Conservation (phyloP, 495 filamentous ascomycete genomes). For the Hyaloscypha finlandica region DNA sequence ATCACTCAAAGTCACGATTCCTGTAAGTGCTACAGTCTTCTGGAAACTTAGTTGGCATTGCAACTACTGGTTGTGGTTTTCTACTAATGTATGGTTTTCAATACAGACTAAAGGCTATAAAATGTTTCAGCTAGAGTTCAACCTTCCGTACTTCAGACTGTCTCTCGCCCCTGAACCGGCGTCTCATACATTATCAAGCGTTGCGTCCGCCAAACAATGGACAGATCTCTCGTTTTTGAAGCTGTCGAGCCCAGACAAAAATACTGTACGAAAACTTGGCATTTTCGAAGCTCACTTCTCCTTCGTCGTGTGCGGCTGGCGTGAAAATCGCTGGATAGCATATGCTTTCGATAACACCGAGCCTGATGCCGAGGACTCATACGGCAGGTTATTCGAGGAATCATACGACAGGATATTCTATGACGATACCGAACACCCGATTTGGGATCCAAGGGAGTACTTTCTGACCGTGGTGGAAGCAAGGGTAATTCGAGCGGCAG, state of each 20-base stretch:
- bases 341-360: slow-evolving; percentile 7
- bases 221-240: slow-evolving; percentile 13
- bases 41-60: background rate
- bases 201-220: background rate
- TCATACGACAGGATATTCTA: no score
- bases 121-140: slow-evolving; percentile 7
- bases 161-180: background rate
- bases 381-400: background rate
- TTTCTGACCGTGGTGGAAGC: slow-evolving; percentile 4
- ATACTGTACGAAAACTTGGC: background rate
- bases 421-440: background rate
- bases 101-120: background rate
- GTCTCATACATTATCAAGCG: background rate
- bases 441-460: slow-evolving; percentile 9
- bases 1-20: slow-evolving; percentile 6
- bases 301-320: background rate
- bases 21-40: background rate
- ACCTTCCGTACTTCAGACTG: background rate
- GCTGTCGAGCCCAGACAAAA: background rate
- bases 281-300: slow-evolving; percentile 5
- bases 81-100: background rate
- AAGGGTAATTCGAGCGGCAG: background rate
- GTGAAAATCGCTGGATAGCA: slow-evolving; percentile 1
- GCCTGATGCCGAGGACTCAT: background rate
- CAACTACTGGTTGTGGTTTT: background rate